These are phyloP conservation scores for Tylopilus sp. DNA, from an alignment of 768 basidiomycete species.

Conservation along the genomic window DNA sequence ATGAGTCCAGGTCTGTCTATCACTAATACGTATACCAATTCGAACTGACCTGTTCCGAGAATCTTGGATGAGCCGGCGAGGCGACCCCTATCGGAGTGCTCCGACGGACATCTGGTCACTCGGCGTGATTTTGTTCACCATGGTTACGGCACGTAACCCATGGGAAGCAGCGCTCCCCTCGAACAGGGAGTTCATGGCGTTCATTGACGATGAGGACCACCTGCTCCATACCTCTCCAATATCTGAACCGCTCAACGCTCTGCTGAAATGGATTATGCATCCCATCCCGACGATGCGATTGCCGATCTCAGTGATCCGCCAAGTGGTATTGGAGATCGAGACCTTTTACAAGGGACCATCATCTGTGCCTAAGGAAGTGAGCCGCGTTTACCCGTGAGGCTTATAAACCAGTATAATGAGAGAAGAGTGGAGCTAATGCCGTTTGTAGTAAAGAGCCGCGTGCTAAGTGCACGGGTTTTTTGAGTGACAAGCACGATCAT, in stretches of 20 bases:
- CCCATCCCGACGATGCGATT: not conserved
- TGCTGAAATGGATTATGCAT: conserved; percentile 3
- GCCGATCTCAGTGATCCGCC: not conserved
- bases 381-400: not conserved
- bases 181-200: not conserved
- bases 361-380: not conserved
- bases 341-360: not conserved
- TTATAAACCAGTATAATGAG: not conserved
- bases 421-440: not conserved
- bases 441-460: not conserved
- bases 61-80: conserved; percentile 45
- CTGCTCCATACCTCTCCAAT: conserved; percentile 2
- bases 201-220: not conserved
- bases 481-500: too few species aligned
- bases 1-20: conserved; percentile 1
- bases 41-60: conserved; percentile 36
- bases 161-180: conserved; percentile 1
- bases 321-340: not conserved
- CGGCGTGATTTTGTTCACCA: conserved; percentile 79
- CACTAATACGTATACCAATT: not conserved
- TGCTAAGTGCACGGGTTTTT: too few species aligned
- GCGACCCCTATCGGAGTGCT: conserved; percentile 11
- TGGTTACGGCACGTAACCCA: conserved; percentile 51
- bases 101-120: conserved; percentile 63
- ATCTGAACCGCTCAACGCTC: conserved; percentile 1